Evolutionary conservation across 2,329 filamentous ascomycete species (phyloP).

Genomic region (Phoma sp.): DNA sequence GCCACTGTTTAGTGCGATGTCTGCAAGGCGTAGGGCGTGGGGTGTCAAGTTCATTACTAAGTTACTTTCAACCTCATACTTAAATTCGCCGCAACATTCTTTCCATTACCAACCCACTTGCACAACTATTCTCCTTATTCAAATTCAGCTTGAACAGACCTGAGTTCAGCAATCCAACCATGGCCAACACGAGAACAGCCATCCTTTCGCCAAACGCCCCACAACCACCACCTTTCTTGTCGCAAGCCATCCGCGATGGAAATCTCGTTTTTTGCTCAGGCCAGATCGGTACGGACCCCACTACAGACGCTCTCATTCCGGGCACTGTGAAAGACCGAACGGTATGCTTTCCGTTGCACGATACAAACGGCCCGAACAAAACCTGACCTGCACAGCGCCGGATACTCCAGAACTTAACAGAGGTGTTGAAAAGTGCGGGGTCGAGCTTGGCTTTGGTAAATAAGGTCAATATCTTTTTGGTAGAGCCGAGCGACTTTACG

Average conservation of each 20-base stretch:
- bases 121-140: not conserved
- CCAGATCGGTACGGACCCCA: slow-evolving; percentile 64
- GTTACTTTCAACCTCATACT: not conserved
- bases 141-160: not conserved
- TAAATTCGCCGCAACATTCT: not conserved
- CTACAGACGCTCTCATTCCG: slow-evolving; percentile 61
- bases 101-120: not conserved
- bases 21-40: slow-evolving; percentile 3
- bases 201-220: slow-evolving; percentile 13
- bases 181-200: slow-evolving; percentile 6
- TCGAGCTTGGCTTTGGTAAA: slow-evolving; percentile 66
- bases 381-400: slow-evolving; percentile 1
- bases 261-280: slow-evolving; percentile 76
- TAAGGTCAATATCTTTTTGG: slow-evolving; percentile 73
- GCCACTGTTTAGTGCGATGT: not conserved
- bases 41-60: not conserved
- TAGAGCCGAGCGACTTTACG: slow-evolving; percentile 70
- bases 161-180: not conserved
- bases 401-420: slow-evolving; percentile 13
- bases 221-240: slow-evolving; percentile 53
- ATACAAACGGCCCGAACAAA: not conserved
- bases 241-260: slow-evolving; percentile 52
- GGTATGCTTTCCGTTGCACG: slow-evolving; percentile 32
- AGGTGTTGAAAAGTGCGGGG: slow-evolving; percentile 67
- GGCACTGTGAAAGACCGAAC: slow-evolving; percentile 64